Evolutionary conservation across 1,139 yeast species (phyloP).

Genomic region (Lizanozyma gosingica): DNA sequence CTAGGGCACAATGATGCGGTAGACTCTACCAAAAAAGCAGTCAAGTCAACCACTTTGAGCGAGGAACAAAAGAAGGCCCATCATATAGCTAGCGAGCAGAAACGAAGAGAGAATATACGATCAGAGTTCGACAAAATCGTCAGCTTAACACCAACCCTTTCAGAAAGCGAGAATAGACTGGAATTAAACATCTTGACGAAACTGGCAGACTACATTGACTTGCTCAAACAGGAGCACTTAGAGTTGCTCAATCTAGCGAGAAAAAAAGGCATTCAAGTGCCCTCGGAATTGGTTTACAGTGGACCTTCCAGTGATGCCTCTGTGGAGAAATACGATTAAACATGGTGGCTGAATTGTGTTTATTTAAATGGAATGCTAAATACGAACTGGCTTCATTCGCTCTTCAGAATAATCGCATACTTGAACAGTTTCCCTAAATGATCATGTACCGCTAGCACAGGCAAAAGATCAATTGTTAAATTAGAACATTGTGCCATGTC

Average conservation of each 20-base stretch:
- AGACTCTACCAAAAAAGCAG: background rate
- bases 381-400: constrained; percentile 9
- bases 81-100: constrained; percentile 44
- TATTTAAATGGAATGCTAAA: no score
- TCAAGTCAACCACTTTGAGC: background rate
- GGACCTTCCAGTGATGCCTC: constrained; percentile 19
- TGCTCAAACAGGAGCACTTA: constrained; percentile 30
- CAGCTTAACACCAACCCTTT: constrained; percentile 32
- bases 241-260: constrained; percentile 26
- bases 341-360: no score
- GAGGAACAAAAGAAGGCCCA: constrained; percentile 23
- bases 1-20: no score
- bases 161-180: constrained; percentile 35
- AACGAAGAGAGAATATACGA: constrained; percentile 38
- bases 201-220: constrained; percentile 38
- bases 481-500: background rate
- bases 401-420: constrained; percentile 16
- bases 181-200: constrained; percentile 38
- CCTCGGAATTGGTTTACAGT: constrained; percentile 26
- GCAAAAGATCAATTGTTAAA: constrained; percentile 14
- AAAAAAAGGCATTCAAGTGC: constrained; percentile 28
- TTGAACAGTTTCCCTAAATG: constrained; percentile 12
- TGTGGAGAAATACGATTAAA: background rate
- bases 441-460: constrained; percentile 18
- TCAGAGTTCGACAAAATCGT: constrained; percentile 40